phyloP scores from a whole-genome alignment of 148 eudicot species.

The Bassia scoparia region DNA sequence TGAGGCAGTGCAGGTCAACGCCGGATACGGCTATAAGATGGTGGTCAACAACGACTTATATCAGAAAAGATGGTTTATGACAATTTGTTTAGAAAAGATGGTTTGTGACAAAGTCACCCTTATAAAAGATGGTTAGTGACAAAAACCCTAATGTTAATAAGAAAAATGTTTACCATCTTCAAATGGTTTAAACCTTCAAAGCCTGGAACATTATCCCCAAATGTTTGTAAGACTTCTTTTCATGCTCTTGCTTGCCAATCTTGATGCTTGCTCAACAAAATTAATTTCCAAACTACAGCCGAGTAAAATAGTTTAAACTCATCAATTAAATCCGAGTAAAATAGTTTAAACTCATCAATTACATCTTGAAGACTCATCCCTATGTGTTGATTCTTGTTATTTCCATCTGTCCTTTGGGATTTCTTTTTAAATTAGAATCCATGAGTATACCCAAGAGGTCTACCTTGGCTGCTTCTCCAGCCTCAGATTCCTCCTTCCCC shows the following conservation, averaged over 20 bases:
- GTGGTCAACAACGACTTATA: no score
- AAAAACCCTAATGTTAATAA: no score
- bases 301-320: slow-evolving; percentile 32
- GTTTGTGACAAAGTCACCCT: no score
- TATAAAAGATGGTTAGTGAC: no score
- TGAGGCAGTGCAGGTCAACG: no score
- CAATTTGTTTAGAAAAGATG: no score
- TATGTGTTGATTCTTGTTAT: neutral
- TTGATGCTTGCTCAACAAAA: slow-evolving; percentile 31
- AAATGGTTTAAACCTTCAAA: slow-evolving; percentile 27
- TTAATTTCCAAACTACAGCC: slow-evolving; percentile 28
- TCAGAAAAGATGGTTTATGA: no score
- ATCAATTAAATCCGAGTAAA: slow-evolving; percentile 36
- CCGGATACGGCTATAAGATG: no score
- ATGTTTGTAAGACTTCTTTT: slow-evolving; percentile 30
- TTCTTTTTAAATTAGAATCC: neutral
- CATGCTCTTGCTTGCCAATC: slow-evolving; percentile 36
- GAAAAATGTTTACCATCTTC: no score
- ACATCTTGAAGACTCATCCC: slow-evolving; percentile 32
- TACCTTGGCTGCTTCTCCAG: neutral
- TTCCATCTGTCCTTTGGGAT: neutral
- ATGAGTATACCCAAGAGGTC: neutral
- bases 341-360: slow-evolving; percentile 32
- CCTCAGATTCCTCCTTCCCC: neutral
- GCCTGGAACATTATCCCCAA: slow-evolving; percentile 23